These are phyloP conservation scores for Punica granatum DNA, from an alignment of 345 rosid genomes.

Conservation along the genomic window DNA sequence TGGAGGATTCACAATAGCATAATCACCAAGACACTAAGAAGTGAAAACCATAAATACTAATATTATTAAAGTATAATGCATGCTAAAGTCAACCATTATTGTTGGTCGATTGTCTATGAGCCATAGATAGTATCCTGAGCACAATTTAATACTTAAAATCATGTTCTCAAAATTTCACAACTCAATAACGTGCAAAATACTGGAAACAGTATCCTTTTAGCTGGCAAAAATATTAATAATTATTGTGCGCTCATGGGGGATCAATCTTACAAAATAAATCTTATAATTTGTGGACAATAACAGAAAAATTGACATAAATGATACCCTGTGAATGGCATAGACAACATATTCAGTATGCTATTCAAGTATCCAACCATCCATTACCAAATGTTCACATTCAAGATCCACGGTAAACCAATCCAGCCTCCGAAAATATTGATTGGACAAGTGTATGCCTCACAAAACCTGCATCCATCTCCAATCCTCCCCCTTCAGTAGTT, in stretches of 20 bases:
- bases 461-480: conserved; percentile 21
- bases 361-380: conserved; percentile 95
- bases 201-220: neutral
- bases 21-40: neutral
- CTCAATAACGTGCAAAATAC: neutral
- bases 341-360: conserved; percentile 98
- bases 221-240: neutral
- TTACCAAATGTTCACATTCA: conserved; percentile 99
- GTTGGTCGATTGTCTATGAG: neutral
- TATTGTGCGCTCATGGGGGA: neutral
- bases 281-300: conserved; percentile 11
- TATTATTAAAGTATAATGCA: neutral
- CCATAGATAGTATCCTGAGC: neutral
- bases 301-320: conserved; percentile 16
- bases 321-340: conserved; percentile 92
- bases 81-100: neutral
- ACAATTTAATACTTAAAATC: neutral
- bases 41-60: neutral
- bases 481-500: conserved; percentile 41
- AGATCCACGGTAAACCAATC: conserved; percentile 99
- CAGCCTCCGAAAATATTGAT: conserved; percentile 49
- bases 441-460: conserved; percentile 43
- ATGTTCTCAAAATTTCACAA: neutral
- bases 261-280: neutral
- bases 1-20: neutral